Evolutionary conservation across 2,329 filamentous ascomycete species (phyloP).

Genomic region (Neofusicoccum sp.): DNA sequence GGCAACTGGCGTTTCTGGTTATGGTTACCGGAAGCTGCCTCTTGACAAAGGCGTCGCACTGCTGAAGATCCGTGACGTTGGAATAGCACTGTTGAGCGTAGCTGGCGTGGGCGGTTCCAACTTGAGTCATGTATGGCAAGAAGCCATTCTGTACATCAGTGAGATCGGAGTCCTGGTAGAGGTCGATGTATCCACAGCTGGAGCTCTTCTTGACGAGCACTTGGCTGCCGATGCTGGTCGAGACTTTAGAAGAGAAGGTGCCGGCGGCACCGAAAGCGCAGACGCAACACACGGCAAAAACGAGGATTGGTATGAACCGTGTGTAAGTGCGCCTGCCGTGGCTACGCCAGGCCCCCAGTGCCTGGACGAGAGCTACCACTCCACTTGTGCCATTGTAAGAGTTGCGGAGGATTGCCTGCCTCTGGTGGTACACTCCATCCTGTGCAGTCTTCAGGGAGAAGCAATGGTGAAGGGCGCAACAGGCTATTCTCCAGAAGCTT

Average conservation of each 20-base stretch:
- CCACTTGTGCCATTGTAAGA: slow-evolving; percentile 27
- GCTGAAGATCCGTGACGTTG: neutral
- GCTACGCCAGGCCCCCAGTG: slow-evolving; percentile 22
- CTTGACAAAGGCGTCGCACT: slow-evolving; percentile 19
- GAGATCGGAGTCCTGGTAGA: neutral
- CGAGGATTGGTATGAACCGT: slow-evolving; percentile 28
- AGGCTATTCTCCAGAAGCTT: slow-evolving; percentile 35
- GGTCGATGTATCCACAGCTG: slow-evolving; percentile 28
- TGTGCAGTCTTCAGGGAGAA: slow-evolving; percentile 25
- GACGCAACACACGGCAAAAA: slow-evolving; percentile 28
- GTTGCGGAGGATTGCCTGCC: slow-evolving; percentile 39
- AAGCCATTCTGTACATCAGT: neutral
- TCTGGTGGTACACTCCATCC: slow-evolving; percentile 37
- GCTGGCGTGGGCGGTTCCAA: neutral
- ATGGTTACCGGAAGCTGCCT: slow-evolving; percentile 12
- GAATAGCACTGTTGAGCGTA: slow-evolving; percentile 19
- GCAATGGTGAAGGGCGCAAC: slow-evolving; percentile 32
- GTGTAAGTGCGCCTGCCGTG: neutral
- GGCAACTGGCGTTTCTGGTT: slow-evolving; percentile 22
- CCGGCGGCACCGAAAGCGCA: slow-evolving; percentile 31
- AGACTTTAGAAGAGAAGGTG: slow-evolving; percentile 38
- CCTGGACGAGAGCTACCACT: slow-evolving; percentile 9
- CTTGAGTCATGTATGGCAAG: slow-evolving; percentile 12
- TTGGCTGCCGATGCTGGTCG: slow-evolving; percentile 34
- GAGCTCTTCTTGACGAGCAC: slow-evolving; percentile 31